Evolutionary conservation across 225 moss, liverwort and hornwort species (phyloP).

Genomic region (Physcomitrium patens): DNA sequence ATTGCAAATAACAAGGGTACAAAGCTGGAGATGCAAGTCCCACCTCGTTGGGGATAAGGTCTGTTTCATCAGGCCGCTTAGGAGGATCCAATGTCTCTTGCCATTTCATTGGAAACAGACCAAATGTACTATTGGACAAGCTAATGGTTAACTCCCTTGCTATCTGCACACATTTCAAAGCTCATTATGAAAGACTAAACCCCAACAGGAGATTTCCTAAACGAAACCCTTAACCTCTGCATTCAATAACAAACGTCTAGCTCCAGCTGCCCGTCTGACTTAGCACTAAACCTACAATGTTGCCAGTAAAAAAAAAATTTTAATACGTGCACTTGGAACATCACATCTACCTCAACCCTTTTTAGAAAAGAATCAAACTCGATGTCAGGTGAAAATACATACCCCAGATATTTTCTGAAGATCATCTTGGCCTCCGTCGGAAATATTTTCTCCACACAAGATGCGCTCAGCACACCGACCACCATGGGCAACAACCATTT

Average conservation of each 20-base stretch:
- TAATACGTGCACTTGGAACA: slow-evolving; percentile 1
- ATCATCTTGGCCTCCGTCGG: slow-evolving; percentile 95
- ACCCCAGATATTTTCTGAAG: slow-evolving; percentile 85
- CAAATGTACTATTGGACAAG: slow-evolving; percentile 69
- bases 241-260: slow-evolving; percentile 11
- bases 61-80: slow-evolving; percentile 89
- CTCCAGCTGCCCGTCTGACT: not conserved
- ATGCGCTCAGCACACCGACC: slow-evolving; percentile 95
- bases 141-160: slow-evolving; percentile 95
- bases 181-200: slow-evolving; percentile 10
- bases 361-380: not conserved
- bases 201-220: not conserved
- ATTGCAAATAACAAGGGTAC: not conserved
- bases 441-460: slow-evolving; percentile 67
- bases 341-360: not conserved
- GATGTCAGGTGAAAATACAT: slow-evolving; percentile 10
- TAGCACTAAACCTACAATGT: not conserved
- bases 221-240: not conserved
- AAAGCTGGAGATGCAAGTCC: slow-evolving; percentile 20
- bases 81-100: slow-evolving; percentile 84
- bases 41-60: slow-evolving; percentile 93
- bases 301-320: not conserved
- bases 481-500: slow-evolving; percentile 99
- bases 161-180: slow-evolving; percentile 56
- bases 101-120: slow-evolving; percentile 91